Evolutionary conservation across 306 rosid genomes (phyloP).

Genomic region (Acmispon strigosus): DNA sequence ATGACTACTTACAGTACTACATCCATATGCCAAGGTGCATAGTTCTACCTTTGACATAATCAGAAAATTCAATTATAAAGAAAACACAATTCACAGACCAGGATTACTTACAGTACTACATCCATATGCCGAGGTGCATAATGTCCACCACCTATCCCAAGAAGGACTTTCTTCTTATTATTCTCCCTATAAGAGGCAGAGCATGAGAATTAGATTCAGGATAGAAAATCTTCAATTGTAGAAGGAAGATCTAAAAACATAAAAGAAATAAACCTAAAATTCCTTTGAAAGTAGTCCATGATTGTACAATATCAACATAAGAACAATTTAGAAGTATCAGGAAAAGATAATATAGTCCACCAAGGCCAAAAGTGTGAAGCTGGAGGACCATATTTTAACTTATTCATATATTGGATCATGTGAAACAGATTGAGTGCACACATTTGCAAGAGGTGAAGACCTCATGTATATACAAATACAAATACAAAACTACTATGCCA

Average conservation of each 20-base stretch:
- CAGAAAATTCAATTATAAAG: constrained; percentile 8
- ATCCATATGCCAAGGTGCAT: constrained; percentile 92
- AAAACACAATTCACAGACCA: neutral
- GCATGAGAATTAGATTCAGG: neutral
- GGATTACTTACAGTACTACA: constrained; percentile 54
- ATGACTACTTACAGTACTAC: constrained; percentile 54
- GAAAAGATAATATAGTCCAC: constrained; percentile 3
- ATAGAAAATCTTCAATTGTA: neutral
- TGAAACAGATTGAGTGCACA: neutral
- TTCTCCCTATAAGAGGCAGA: constrained; percentile 63
- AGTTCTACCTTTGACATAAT: too few relatives aligned
- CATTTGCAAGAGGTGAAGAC: neutral
- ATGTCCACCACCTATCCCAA: constrained; percentile 96
- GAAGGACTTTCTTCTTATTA: constrained; percentile 64
- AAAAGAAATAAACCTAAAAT: constrained; percentile 2
- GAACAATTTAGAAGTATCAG: neutral
- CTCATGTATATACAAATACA: neutral
- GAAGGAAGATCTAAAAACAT: neutral
- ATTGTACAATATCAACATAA: neutral
- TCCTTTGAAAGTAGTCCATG: neutral
- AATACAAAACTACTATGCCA: neutral
- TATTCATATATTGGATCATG: neutral
- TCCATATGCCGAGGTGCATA: constrained; percentile 95
- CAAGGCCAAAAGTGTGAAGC: neutral
- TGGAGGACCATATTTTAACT: neutral